Conservation (phyloP, 192 early-diverging fungal genomes). For the Podila verticillata region DNA sequence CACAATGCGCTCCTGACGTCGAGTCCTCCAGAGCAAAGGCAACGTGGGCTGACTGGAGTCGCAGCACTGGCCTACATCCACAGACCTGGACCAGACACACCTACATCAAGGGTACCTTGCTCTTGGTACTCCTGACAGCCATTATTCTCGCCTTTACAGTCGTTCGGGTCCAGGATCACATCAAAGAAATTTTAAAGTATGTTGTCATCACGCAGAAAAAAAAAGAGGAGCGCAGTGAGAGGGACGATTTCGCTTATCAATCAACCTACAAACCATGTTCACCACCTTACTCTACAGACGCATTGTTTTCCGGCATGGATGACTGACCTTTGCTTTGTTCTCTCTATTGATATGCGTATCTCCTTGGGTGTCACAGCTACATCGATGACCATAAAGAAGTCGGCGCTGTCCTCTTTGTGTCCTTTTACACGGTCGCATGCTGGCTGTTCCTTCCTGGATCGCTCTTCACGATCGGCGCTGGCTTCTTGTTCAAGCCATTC, state of each 20-base stretch:
- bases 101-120: conserved; percentile 27
- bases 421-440: conserved; percentile 33
- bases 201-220: not conserved
- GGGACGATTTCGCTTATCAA: too few species aligned
- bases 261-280: too few species aligned
- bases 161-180: conserved; percentile 53
- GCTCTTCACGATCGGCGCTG: conserved; percentile 52
- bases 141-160: conserved; percentile 44
- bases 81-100: conserved; percentile 39
- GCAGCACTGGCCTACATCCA: conserved; percentile 24
- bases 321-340: not conserved
- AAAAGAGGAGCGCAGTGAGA: too few species aligned
- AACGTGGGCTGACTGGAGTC: conserved; percentile 31
- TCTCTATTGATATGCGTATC: not conserved
- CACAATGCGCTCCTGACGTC: not conserved
- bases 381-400: conserved; percentile 29
- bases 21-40: not conserved
- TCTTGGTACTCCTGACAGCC: conserved; percentile 21
- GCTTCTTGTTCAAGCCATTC: conserved; percentile 55
- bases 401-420: conserved; percentile 26
- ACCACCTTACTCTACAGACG: not conserved
- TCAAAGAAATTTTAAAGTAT: conserved; percentile 50
- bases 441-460: conserved; percentile 46
- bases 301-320: not conserved
- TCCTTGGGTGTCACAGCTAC: conserved; percentile 6